A percentile compares a stretch with the other conserved stretches of the same genome.
Conservation (phyloP, 371 early-diverging fungal genomes). For the Haplosporangium sp. region DNA sequence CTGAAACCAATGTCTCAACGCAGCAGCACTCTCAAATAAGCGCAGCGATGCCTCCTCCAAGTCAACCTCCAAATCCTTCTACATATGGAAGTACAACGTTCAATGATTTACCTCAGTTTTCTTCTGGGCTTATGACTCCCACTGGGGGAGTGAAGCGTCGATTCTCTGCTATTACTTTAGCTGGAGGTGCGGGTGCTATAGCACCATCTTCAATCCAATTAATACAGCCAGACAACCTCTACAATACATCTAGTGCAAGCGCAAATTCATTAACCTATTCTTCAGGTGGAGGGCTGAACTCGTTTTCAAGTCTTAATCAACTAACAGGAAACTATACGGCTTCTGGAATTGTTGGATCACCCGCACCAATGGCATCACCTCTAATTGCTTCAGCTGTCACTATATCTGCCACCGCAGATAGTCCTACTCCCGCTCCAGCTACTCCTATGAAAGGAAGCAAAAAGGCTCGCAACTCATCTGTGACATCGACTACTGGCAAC, state of each 20-base stretch:
- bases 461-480: slow-evolving; percentile 22
- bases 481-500: slow-evolving; percentile 19
- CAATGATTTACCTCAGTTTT: neutral
- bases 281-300: no score
- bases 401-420: neutral
- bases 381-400: slow-evolving; percentile 11
- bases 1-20: no score
- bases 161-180: neutral
- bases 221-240: no score
- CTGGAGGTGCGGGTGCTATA: no score
- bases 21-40: neutral
- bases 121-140: neutral
- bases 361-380: slow-evolving; percentile 8
- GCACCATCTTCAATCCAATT: no score
- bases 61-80: neutral
- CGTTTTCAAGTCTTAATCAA: neutral
- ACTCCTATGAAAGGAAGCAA: slow-evolving; percentile 15
- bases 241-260: no score
- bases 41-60: slow-evolving; percentile 1
- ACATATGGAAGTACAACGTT: no score
- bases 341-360: slow-evolving; percentile 8
- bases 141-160: slow-evolving; percentile 9
- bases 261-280: no score
- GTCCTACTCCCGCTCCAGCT: neutral
- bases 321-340: slow-evolving; percentile 4